Conservation (phyloP, 2,329 filamentous ascomycete genomes). For the Ophiognomonia clavigignenti-juglandacearum region DNA sequence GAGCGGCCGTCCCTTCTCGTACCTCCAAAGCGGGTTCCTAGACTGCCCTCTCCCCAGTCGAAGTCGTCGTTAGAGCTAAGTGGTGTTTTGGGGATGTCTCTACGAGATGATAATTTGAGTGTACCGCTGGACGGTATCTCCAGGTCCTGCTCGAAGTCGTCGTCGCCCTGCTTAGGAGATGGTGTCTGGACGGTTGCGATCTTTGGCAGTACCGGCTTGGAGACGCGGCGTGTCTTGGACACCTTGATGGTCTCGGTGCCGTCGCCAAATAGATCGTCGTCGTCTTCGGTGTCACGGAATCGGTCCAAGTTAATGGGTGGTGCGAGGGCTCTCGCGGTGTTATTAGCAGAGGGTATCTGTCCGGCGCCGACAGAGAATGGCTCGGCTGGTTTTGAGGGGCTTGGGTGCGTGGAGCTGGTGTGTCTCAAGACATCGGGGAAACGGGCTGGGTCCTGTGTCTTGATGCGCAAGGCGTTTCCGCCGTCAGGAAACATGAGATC, state of each 20-base stretch:
- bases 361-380: constrained; percentile 16
- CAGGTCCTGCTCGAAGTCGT: constrained; percentile 69
- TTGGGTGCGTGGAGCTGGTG: constrained; percentile 51
- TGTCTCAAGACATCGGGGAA: constrained; percentile 68
- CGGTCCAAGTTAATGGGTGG: constrained; percentile 55
- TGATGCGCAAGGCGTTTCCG: constrained; percentile 59
- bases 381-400: constrained; percentile 39
- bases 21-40: constrained; percentile 85
- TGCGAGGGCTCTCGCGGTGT: constrained; percentile 24
- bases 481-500: constrained; percentile 65
- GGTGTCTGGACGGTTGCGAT: constrained; percentile 23
- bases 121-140: constrained; percentile 65
- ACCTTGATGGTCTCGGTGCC: constrained; percentile 64
- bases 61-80: constrained; percentile 65
- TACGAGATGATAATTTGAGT: constrained; percentile 57
- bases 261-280: constrained; percentile 61
- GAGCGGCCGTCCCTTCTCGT: constrained; percentile 76
- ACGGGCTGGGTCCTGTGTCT: constrained; percentile 51
- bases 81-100: constrained; percentile 60
- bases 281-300: constrained; percentile 58
- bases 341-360: constrained; percentile 13
- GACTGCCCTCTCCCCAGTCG: constrained; percentile 90
- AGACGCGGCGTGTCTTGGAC: constrained; percentile 54
- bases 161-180: constrained; percentile 34
- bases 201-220: constrained; percentile 50